A percentile compares a stretch with the other conserved stretches of the same genome.
Conservation (phyloP, 106 monocot species). For the Phalaenopsis aphrodite region DNA sequence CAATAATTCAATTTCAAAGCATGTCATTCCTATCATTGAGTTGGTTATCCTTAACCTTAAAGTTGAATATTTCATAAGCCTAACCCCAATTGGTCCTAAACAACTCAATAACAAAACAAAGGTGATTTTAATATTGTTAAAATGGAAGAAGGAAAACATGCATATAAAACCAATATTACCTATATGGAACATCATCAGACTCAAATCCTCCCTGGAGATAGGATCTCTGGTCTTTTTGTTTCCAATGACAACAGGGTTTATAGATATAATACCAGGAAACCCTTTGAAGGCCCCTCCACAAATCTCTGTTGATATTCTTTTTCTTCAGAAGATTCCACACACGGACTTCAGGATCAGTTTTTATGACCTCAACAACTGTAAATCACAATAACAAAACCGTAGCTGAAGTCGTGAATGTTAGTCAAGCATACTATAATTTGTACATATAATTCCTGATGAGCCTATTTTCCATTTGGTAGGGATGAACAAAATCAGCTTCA, state of each 20-base stretch:
- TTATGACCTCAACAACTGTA: slow-evolving; percentile 30
- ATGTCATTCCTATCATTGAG: too few species aligned
- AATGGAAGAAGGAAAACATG: background rate
- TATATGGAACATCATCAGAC: slow-evolving; percentile 54
- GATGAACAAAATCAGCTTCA: background rate
- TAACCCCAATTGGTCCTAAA: too few species aligned
- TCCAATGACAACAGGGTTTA: slow-evolving; percentile 64
- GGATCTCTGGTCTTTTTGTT: slow-evolving; percentile 95
- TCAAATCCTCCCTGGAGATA: slow-evolving; percentile 73
- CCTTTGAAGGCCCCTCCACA: slow-evolving; percentile 60
- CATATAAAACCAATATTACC: slow-evolving; percentile 29
- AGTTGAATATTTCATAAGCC: too few species aligned
- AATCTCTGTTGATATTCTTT: slow-evolving; percentile 85
- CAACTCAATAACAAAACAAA: background rate
- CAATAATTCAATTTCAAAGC: too few species aligned
- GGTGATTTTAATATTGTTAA: background rate
- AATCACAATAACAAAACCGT: background rate
- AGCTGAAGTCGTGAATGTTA: background rate
- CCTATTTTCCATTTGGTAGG: background rate
- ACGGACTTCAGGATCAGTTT: slow-evolving; percentile 41
- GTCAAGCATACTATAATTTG: background rate
- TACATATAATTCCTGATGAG: background rate
- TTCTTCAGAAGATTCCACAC: slow-evolving; percentile 80
- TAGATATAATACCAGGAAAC: slow-evolving; percentile 57
- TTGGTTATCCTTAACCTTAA: too few species aligned